Evolutionary conservation across 2,329 filamentous ascomycete genomes (phyloP).

Genomic region (Lachnellula subtilissima): DNA sequence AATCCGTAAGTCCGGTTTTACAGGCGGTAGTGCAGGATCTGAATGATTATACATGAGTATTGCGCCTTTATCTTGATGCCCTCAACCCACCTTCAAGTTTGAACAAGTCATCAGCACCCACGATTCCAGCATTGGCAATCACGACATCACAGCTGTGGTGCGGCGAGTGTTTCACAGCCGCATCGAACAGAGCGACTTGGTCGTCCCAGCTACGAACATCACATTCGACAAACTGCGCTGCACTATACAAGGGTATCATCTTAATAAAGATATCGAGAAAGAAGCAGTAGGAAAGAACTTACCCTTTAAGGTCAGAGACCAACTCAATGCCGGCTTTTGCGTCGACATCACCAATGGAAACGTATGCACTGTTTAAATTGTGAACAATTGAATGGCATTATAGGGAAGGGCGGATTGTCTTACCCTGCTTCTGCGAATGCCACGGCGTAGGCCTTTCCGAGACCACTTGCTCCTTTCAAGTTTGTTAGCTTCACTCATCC

Average conservation of each 20-base stretch:
- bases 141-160: constrained; percentile 40
- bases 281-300: neutral
- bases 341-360: constrained; percentile 39
- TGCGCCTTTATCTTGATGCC: no score
- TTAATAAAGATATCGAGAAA: neutral
- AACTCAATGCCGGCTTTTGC: constrained; percentile 30
- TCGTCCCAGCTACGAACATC: constrained; percentile 42
- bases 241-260: constrained; percentile 4
- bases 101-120: constrained; percentile 36
- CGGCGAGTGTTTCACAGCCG: constrained; percentile 34
- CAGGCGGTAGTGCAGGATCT: constrained; percentile 14
- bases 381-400: no score
- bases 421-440: constrained; percentile 27
- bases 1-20: constrained; percentile 39
- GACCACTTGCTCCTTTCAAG: constrained; percentile 29
- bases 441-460: constrained; percentile 35
- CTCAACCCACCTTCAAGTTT: constrained; percentile 31
- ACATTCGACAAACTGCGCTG: constrained; percentile 35
- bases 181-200: constrained; percentile 39
- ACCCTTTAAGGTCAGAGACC: neutral
- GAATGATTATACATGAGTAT: neutral
- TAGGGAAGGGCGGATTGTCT: neutral
- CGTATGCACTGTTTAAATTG: constrained; percentile 32
- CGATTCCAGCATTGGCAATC: constrained; percentile 45
- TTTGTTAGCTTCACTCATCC: neutral